Percentiles rank a stretch among this genome's conserved stretches.
phyloP scores from a whole-genome alignment of 2,329 filamentous ascomycete species.

The Arthrobotrys sinensis region DNA sequence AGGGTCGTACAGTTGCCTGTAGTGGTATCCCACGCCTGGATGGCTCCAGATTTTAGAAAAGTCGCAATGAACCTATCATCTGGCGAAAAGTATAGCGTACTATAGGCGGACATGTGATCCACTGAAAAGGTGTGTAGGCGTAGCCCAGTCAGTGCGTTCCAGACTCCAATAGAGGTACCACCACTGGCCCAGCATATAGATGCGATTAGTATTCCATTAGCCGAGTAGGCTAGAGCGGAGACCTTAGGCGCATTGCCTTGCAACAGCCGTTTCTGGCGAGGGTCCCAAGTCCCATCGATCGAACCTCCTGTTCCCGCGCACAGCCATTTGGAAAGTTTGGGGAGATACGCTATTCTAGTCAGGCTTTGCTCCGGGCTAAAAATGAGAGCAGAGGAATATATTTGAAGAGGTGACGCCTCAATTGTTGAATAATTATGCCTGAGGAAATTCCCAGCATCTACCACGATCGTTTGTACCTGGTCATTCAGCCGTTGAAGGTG shows the following conservation, averaged over 20 bases:
- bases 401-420: constrained; percentile 7
- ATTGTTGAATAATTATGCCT: background rate
- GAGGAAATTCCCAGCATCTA: constrained; percentile 12
- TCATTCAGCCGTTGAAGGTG: background rate
- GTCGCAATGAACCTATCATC: background rate
- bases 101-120: no score
- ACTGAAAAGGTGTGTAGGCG: background rate
- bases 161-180: background rate
- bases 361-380: constrained; percentile 18
- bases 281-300: background rate
- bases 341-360: background rate
- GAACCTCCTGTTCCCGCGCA: background rate
- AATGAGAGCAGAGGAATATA: constrained; percentile 20
- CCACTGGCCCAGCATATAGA: background rate
- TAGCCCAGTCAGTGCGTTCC: background rate
- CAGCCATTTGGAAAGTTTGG: background rate
- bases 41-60: background rate
- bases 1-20: background rate
- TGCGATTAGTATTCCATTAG: background rate
- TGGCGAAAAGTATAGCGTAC: background rate
- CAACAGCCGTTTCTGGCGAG: background rate
- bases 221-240: background rate
- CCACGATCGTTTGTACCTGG: background rate
- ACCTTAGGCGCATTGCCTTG: background rate
- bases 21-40: background rate